Evolutionary conservation across 176 grass and related monocot genomes (phyloP).

Genomic region (Puya raimondii): DNA sequence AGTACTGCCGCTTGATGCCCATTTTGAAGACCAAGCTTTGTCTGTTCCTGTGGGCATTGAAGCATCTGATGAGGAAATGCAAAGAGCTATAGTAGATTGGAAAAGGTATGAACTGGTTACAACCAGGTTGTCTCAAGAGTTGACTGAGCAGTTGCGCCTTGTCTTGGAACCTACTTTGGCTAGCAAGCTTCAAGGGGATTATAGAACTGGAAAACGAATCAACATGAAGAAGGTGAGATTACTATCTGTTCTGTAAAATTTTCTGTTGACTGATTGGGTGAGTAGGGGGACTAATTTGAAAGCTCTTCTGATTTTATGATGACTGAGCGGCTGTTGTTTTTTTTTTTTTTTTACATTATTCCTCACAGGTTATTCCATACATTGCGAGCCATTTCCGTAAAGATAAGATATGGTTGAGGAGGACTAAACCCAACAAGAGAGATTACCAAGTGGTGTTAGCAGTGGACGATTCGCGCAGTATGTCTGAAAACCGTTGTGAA

Average conservation of each 20-base stretch:
- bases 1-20: conserved; percentile 19
- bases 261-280: no score
- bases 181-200: conserved; percentile 98
- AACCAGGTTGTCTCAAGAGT: conserved; percentile 81
- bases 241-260: not conserved
- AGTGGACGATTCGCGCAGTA: conserved; percentile 84
- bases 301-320: no score
- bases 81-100: conserved; percentile 55
- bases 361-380: conserved; percentile 80
- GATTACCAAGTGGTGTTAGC: conserved; percentile 91
- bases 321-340: not conserved
- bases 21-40: conserved; percentile 21
- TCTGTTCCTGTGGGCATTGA: conserved; percentile 40
- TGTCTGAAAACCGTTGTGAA: conserved; percentile 85
- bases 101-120: conserved; percentile 61
- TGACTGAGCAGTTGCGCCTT: conserved; percentile 88
- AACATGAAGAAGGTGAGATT: conserved; percentile 96
- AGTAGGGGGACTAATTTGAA: no score
- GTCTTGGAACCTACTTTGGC: conserved; percentile 95
- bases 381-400: conserved; percentile 85
- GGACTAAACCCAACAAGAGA: conserved; percentile 92
- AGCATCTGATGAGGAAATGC: conserved; percentile 22
- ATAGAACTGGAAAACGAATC: conserved; percentile 97
- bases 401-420: conserved; percentile 90
- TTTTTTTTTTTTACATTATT: conserved; percentile 5